Conservation (phyloP, 345 rosid genomes). For the Cardamine resedifolia region DNA sequence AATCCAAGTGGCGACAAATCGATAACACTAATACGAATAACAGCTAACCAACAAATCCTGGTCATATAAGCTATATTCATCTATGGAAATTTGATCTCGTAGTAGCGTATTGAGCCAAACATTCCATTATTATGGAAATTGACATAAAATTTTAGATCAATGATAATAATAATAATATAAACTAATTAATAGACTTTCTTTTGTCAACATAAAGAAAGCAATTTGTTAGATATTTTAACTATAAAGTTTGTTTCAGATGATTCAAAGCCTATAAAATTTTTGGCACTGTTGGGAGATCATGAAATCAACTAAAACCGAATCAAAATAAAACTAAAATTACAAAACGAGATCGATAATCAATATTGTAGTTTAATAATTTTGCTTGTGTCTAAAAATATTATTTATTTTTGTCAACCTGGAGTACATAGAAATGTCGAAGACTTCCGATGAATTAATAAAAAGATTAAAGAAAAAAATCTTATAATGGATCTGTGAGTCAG, state of each 20-base stretch:
- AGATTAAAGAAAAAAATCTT: neutral
- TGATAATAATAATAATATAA: neutral
- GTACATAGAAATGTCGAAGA: no score
- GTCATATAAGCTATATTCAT: neutral
- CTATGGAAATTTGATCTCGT: neutral
- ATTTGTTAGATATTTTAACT: neutral
- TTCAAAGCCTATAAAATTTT: neutral
- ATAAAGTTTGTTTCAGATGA: neutral
- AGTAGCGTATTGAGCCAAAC: neutral
- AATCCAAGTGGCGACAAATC: neutral
- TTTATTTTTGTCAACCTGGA: no score
- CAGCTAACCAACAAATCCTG: neutral
- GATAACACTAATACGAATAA: neutral
- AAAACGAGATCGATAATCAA: no score
- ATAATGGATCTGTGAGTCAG: slow-evolving; percentile 27
- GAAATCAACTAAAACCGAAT: neutral
- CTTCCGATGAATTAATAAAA: neutral
- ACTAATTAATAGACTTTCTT: neutral
- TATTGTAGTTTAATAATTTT: no score
- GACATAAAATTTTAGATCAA: neutral
- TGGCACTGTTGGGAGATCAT: no score
- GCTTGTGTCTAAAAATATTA: no score
- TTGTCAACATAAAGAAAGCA: neutral
- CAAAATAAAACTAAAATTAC: neutral
- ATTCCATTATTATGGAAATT: neutral